A percentile compares a stretch with the other conserved stretches of the same genome.
phyloP scores from a whole-genome alignment of 2,329 filamentous ascomycete species.

The Acrodontium crateriforme region DNA sequence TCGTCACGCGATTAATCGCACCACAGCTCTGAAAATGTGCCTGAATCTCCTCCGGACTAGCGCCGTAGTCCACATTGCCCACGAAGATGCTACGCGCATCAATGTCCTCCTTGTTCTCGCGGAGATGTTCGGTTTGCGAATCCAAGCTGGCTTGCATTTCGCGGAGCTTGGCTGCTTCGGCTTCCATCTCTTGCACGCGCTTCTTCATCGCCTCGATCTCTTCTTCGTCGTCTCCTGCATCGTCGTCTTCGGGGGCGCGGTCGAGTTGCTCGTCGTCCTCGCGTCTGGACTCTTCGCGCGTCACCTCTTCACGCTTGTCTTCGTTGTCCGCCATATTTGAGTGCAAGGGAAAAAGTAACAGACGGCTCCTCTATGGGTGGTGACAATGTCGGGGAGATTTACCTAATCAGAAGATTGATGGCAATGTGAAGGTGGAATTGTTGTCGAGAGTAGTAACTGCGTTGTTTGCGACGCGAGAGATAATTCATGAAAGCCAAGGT shows the following conservation, averaged over 20 bases:
- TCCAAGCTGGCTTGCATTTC: constrained; percentile 53
- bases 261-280: constrained; percentile 13
- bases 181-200: constrained; percentile 42
- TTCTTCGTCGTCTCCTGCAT: constrained; percentile 22
- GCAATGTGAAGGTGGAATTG: not conserved
- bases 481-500: no score
- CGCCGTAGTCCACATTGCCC: constrained; percentile 95
- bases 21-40: constrained; percentile 96
- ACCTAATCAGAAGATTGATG: no score
- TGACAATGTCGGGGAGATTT: no score
- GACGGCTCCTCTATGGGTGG: no score
- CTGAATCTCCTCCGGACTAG: constrained; percentile 94
- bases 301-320: constrained; percentile 10
- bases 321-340: constrained; percentile 1
- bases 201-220: constrained; percentile 39
- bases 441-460: no score
- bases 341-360: no score
- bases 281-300: constrained; percentile 14
- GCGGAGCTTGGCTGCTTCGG: constrained; percentile 43
- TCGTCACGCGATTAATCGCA: constrained; percentile 95
- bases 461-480: no score
- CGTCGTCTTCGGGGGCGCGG: constrained; percentile 15
- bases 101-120: constrained; percentile 90
- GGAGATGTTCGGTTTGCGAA: constrained; percentile 66
- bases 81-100: constrained; percentile 95